Conservation (phyloP, 2,329 filamentous ascomycete species). For the Aspergillus ustus region DNA sequence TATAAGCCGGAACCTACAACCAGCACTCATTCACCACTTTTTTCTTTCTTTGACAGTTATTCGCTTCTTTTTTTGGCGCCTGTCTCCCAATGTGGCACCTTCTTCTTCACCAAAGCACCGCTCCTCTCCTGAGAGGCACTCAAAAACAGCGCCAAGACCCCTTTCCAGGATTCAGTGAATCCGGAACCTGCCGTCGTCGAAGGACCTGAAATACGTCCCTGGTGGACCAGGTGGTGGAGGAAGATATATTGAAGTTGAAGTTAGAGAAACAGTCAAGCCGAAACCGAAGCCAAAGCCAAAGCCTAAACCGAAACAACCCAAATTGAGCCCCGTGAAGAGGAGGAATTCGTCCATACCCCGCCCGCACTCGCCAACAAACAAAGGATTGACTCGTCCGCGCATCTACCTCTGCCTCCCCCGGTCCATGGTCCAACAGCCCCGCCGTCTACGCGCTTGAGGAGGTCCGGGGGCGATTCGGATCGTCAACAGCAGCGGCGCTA, state of each 20-base stretch:
- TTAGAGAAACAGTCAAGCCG: conserved; percentile 55
- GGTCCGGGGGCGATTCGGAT: conserved; percentile 73
- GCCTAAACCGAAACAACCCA: conserved; percentile 44
- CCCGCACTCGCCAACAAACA: conserved; percentile 58
- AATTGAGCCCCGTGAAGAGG: conserved; percentile 46
- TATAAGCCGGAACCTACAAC: conserved; percentile 17
- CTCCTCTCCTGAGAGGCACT: conserved; percentile 32
- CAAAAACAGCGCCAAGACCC: conserved; percentile 36
- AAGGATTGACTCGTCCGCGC: conserved; percentile 19
- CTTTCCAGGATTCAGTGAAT: conserved; percentile 36
- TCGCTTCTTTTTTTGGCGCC: background rate
- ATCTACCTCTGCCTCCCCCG: conserved; percentile 29
- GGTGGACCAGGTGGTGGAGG: conserved; percentile 86
- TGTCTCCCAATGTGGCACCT: conserved; percentile 35
- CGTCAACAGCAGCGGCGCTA: conserved; percentile 81
- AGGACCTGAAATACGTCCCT: conserved; percentile 78
- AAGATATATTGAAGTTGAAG: conserved; percentile 76
- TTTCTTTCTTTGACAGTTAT: conserved; percentile 1
- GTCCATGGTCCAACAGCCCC: conserved; percentile 42
- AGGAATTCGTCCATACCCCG: conserved; percentile 51
- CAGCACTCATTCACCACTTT: background rate
- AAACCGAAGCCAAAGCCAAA: conserved; percentile 26
- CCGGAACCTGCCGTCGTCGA: conserved; percentile 37
- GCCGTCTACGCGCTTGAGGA: conserved; percentile 44
- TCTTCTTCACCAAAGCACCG: conserved; percentile 33